These are phyloP conservation scores for Lepiota brunneoincarnata DNA, from an alignment of 768 basidiomycete species.

Conservation along the genomic window DNA sequence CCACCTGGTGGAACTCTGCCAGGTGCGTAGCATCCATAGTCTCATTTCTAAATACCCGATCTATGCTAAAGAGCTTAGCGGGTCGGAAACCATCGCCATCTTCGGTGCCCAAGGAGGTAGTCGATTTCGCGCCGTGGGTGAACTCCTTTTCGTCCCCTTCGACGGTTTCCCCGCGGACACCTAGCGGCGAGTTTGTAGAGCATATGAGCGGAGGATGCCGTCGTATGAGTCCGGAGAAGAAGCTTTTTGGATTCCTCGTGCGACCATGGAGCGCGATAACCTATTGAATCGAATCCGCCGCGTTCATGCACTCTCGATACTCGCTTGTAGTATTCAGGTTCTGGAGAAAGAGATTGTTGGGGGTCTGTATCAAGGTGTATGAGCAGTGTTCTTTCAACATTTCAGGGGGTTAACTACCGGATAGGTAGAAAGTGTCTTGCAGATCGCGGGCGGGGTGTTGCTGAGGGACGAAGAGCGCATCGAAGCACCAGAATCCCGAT, in stretches of 20 bases:
- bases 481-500: constrained; percentile 99
- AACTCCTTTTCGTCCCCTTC: constrained; percentile 41
- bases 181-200: constrained; percentile 89
- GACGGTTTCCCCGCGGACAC: constrained; percentile 60
- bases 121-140: constrained; percentile 32
- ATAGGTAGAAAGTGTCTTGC: constrained; percentile 98
- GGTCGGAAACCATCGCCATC: constrained; percentile 78
- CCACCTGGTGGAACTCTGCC: constrained; percentile 99
- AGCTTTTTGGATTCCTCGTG: constrained; percentile 90
- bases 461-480: constrained; percentile 96
- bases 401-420: constrained; percentile 49
- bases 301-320: constrained; percentile 82
- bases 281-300: constrained; percentile 88
- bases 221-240: constrained; percentile 94
- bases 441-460: constrained; percentile 97
- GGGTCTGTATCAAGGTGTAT: constrained; percentile 55
- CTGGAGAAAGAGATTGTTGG: constrained; percentile 67
- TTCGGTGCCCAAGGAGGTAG: constrained; percentile 21
- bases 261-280: constrained; percentile 97
- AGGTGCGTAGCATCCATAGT: constrained; percentile 98
- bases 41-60: constrained; percentile 98
- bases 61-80: constrained; percentile 95
- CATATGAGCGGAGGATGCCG: constrained; percentile 91
- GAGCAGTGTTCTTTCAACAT: constrained; percentile 4
- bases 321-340: constrained; percentile 79